These are phyloP conservation scores for Tylopilus sp. DNA, from an alignment of 1,284 basidiomycete species.

Conservation along the genomic window DNA sequence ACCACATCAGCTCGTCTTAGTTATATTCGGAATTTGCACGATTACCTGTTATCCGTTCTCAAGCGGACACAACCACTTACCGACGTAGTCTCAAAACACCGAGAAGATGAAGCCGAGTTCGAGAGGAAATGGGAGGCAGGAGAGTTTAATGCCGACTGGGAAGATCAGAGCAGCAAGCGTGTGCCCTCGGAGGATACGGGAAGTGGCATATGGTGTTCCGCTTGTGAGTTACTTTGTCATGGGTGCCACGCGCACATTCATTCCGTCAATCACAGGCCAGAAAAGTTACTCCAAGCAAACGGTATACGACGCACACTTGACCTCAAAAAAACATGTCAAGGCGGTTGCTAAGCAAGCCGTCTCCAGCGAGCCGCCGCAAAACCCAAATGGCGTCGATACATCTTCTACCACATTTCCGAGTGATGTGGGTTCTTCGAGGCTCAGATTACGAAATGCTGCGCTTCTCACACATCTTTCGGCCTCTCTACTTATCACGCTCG, in stretches of 20 bases:
- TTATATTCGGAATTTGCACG: slow-evolving; percentile 79
- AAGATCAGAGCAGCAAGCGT: slow-evolving; percentile 46
- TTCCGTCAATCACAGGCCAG: slow-evolving; percentile 58
- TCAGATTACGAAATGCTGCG: slow-evolving; percentile 68
- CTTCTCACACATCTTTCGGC: slow-evolving; percentile 70
- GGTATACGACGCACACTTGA: slow-evolving; percentile 95
- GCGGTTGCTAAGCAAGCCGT: slow-evolving; percentile 70
- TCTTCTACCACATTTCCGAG: slow-evolving; percentile 26
- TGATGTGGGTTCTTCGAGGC: slow-evolving; percentile 42
- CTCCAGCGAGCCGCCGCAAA: slow-evolving; percentile 49
- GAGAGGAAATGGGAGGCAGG: slow-evolving; percentile 76
- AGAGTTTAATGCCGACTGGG: slow-evolving; percentile 74
- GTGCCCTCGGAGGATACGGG: slow-evolving; percentile 39
- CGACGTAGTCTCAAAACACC: slow-evolving; percentile 73
- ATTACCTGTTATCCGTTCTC: slow-evolving; percentile 84
- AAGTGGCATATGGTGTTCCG: slow-evolving; percentile 88
- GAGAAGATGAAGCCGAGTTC: slow-evolving; percentile 67
- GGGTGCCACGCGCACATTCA: slow-evolving; percentile 6
- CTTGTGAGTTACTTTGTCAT: slow-evolving; percentile 61
- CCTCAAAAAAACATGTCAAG: slow-evolving; percentile 93
- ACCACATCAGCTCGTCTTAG: slow-evolving; percentile 37
- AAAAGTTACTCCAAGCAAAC: slow-evolving; percentile 96
- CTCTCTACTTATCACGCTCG: slow-evolving; percentile 61
- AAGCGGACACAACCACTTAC: slow-evolving; percentile 85
- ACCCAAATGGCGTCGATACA: slow-evolving; percentile 56